Evolutionary conservation across 257 asterid species (phyloP), one percentile per base, ranked within the genome.

Genomic region (Penstemon davidsonii): DNA sequence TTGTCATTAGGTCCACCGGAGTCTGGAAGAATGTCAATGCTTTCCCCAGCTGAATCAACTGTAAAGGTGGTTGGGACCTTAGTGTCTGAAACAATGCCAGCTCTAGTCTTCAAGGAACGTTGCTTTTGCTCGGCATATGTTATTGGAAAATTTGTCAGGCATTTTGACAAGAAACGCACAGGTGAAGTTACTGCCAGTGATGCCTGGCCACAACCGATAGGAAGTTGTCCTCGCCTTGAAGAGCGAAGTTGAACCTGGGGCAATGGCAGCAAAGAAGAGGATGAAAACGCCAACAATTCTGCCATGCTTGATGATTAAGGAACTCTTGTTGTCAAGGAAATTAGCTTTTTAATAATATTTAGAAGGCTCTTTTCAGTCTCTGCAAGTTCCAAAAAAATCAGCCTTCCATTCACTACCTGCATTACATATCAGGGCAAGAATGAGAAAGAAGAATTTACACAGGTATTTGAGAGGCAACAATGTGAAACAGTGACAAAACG

Each of bases 61-160:
- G 87, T 77, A 45, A 85, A 86, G 61, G 90, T 88, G 40, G 95
- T 83, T 11, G 95, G 92, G 55, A n/a, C n/a, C n/a, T n/a, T n/a
- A n/a, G n/a, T n/a, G n/a, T n/a, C n/a, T n/a, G n/a, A n/a, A n/a
- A n/a, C 72, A 11, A 76, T 80, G 69, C 82, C 71, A 45, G 85
- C 72, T 71, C 52, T 76, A 64, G 75, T 64, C 41, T 62, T 80
- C 73, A 71, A 75, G 12, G 76, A 60, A 64, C 38, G 63, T 43
- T 41, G 79, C 60, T 70, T 82, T 66, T 46, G 55, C 69, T 55
- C 77, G 37, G 65, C 12, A 15, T 45, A 76, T 19, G 76, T 45
- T 36, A 66, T 57, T 6, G 84, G 79, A 47, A 60, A 64, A 5
- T 8, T 42, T 8, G 42, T 62, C 41, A 40, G 71, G 68, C 66